Base-by-base conservation (phyloP, 345 rosid species). In the Salix suchowensis region DNA sequence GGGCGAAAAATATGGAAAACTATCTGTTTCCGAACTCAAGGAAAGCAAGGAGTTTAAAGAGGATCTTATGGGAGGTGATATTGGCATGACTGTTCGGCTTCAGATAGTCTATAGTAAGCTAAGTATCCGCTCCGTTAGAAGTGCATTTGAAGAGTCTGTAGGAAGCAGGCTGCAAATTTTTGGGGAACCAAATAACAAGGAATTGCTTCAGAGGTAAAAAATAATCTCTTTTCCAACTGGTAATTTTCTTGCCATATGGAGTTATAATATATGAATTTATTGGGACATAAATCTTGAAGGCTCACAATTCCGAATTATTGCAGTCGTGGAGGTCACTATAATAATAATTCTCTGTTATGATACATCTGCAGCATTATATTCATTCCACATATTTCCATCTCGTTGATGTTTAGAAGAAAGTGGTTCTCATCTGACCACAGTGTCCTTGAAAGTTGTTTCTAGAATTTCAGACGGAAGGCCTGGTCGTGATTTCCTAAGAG, bases 111-210 rank as follows among this genome's bases (percentile, higher is more conserved):
- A 91, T 44, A 50, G 90, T 74, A 93, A 70, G 82, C 87, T 93
- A 73, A 90, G 89, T 78, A 91, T 91, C 30, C 84, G 90, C 0
- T 90, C 95, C 12, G 91, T 93, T 0, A 91, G 97, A 32, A 88
- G 80, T 84, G 94, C 98, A 60, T 95, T 90, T 65, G 91, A 90
- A 86, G 94, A 91, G 70, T 88, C 97, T 15, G 92, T 95, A 2
- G 97, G 97, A 79, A 90, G 85, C 86, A 85, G 97, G 67, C 92
- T 95, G 71, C 84, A 80, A 46, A 93, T 86, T 80, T 95, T 95
- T 55, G 87, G 94, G 40, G 90, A 86, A 73, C 65, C 84, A 24
- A 87, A 89, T 44, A 90, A 85, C 79, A 80, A 89, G 73, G 91
- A 88, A 28, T 80, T 95, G 88, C 96, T 93, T 77, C 93, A 88